phyloP scores from a whole-genome alignment of 345 rosid species.

The Camelina neglecta region DNA sequence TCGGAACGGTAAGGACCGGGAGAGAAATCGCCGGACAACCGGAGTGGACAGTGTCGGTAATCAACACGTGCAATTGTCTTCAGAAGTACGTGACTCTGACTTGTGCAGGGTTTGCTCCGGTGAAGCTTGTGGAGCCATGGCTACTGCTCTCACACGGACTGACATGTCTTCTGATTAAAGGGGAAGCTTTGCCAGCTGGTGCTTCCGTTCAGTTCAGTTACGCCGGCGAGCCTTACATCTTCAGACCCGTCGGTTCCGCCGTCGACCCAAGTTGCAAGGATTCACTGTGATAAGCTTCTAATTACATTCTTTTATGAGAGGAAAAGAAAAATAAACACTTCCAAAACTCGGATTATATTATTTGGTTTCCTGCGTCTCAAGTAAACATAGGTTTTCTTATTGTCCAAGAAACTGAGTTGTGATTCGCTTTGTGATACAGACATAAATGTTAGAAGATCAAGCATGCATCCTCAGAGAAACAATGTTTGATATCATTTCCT shows the following conservation, averaged over 20 bases:
- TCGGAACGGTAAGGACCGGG: constrained; percentile 25
- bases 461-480: no score
- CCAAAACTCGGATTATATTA: no score
- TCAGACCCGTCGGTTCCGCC: constrained; percentile 28
- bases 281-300: not conserved
- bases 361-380: no score
- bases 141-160: constrained; percentile 28
- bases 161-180: constrained; percentile 31
- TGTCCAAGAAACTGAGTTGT: no score
- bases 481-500: no score
- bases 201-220: constrained; percentile 33
- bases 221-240: constrained; percentile 31
- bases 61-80: constrained; percentile 39
- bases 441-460: no score
- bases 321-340: no score
- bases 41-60: constrained; percentile 31
- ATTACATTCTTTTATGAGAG: not conserved
- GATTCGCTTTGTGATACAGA: no score
- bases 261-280: constrained; percentile 26
- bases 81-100: constrained; percentile 34
- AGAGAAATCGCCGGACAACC: constrained; percentile 28
- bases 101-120: constrained; percentile 29
- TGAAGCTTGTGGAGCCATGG: constrained; percentile 34
- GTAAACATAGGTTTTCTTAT: no score
- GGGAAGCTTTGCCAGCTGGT: constrained; percentile 30